Evolutionary conservation across 2,329 filamentous ascomycete genomes (phyloP), one percentile per base, ranked within the genome.

Genomic region (Chrysoporthe austroafricana): DNA sequence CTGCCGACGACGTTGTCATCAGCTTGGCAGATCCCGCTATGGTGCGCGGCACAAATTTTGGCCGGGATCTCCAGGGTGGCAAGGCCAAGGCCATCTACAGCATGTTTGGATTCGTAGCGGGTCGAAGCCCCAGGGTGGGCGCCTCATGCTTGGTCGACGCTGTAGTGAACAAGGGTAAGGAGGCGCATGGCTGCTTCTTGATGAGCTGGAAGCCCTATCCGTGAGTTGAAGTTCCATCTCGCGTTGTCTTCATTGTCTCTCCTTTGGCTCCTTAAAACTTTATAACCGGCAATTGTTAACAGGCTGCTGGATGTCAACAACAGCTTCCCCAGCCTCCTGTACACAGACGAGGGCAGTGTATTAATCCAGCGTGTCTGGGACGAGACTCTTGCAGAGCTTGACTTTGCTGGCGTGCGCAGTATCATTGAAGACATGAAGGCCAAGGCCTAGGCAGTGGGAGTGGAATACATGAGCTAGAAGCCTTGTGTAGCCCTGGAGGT

Each of bases 21-120:
- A 81, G 80, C 54, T 59, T 77, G 1, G 78, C 76, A 1, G 76
- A 78, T 16, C 79, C 79, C 0, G 78, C 74, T 1, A 73, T 73
- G 50, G 68, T 73, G 34, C 75, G 71, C 18, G 77, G 76, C 7
- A 78, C 78, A 0, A 70, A 69, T 2, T 70, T 79, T 4, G 62
- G 65, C 14, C 71, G 74, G 13, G 71, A 75, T 1, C 62, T 69
- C 42, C 60, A 32, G 21, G 61, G 32, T 21, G n/a, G n/a, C 16
- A 48, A 13, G 7, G 61, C 43, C 32, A 44, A 46, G 32, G 66
- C 36, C 36, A 39, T 39, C 36, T 9, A 39, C 36, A 39, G 36
- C 36, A 39, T 39, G 9, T 39, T 39, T 39, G 36, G 36, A 39
- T 39, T 39, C 36, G 36, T 39, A 39, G 36, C 36, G 36, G 36